Evolutionary conservation across 2,329 filamentous ascomycete genomes (phyloP).

Genomic region (Rosellinia necatrix): DNA sequence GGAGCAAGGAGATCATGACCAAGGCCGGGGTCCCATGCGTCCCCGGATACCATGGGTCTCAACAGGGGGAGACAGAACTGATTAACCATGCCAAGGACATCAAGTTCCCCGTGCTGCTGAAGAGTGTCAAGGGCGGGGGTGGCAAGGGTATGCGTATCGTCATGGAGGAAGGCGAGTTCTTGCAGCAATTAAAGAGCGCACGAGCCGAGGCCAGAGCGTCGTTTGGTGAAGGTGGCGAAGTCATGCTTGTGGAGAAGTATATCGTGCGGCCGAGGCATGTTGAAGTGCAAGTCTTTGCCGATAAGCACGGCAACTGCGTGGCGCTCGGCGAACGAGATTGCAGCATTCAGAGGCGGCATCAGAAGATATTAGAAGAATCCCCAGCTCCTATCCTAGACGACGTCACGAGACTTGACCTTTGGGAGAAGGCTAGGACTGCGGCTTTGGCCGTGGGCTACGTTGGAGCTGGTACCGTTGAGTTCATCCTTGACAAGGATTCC

Average conservation of each 20-base stretch:
- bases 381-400: slow-evolving; percentile 73
- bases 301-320: slow-evolving; percentile 76
- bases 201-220: slow-evolving; percentile 76
- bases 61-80: slow-evolving; percentile 70
- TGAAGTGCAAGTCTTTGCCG: slow-evolving; percentile 89
- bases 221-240: slow-evolving; percentile 79
- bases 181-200: slow-evolving; percentile 71
- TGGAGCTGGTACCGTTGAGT: slow-evolving; percentile 90
- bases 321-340: slow-evolving; percentile 89
- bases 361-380: slow-evolving; percentile 90
- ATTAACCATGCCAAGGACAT: slow-evolving; percentile 73
- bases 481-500: slow-evolving; percentile 82
- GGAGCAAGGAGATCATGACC: slow-evolving; percentile 93
- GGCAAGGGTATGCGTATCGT: slow-evolving; percentile 87
- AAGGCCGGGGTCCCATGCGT: slow-evolving; percentile 94
- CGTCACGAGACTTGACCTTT: slow-evolving; percentile 62
- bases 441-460: slow-evolving; percentile 81
- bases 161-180: slow-evolving; percentile 68
- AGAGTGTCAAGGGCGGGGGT: slow-evolving; percentile 80
- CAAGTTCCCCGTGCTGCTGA: slow-evolving; percentile 73
- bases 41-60: slow-evolving; percentile 88
- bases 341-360: slow-evolving; percentile 82
- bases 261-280: slow-evolving; percentile 81
- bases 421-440: slow-evolving; percentile 68
- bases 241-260: slow-evolving; percentile 84